Percentiles rank a stretch among this genome's conserved stretches.
Conservation (phyloP, 2,329 filamentous ascomycete species). For the Pseudocercospora fuligena region DNA sequence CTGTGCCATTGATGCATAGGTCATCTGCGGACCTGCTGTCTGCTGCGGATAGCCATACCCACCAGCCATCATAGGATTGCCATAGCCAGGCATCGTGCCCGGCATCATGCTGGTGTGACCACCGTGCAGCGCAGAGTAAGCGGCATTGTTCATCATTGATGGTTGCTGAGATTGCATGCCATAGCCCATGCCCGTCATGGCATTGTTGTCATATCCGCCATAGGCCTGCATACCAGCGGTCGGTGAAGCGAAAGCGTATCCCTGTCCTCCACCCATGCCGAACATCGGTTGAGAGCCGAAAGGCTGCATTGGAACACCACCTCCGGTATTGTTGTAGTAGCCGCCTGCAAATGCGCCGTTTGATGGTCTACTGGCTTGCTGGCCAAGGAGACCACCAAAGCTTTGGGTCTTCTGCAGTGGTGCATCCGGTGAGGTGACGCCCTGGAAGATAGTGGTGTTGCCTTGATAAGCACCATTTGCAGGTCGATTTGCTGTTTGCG, state of each 20-base stretch:
- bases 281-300: conserved; percentile 28
- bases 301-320: conserved; percentile 17
- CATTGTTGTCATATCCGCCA: conserved; percentile 21
- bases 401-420: conserved; percentile 12
- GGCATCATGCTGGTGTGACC: conserved; percentile 14
- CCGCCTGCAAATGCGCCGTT: conserved; percentile 43
- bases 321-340: conserved; percentile 30
- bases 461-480: conserved; percentile 41
- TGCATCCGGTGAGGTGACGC: conserved; percentile 1
- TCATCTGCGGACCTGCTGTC: conserved; percentile 5
- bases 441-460: conserved; percentile 20
- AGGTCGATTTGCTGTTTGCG: conserved; percentile 23
- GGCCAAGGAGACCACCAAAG: conserved; percentile 35
- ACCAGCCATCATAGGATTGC: neutral
- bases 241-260: conserved; percentile 35
- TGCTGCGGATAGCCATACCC: conserved; percentile 9
- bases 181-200: conserved; percentile 17
- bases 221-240: conserved; percentile 30
- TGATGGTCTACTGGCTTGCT: conserved; percentile 25
- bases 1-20: conserved; percentile 3
- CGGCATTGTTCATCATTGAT: conserved; percentile 23
- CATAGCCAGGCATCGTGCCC: conserved; percentile 1
- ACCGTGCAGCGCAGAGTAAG: conserved; percentile 26
- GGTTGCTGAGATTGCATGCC: conserved; percentile 21
- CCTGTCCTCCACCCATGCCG: conserved; percentile 18